These are phyloP conservation scores for Mycena rosella DNA, from an alignment of 768 basidiomycete species.

Conservation along the genomic window DNA sequence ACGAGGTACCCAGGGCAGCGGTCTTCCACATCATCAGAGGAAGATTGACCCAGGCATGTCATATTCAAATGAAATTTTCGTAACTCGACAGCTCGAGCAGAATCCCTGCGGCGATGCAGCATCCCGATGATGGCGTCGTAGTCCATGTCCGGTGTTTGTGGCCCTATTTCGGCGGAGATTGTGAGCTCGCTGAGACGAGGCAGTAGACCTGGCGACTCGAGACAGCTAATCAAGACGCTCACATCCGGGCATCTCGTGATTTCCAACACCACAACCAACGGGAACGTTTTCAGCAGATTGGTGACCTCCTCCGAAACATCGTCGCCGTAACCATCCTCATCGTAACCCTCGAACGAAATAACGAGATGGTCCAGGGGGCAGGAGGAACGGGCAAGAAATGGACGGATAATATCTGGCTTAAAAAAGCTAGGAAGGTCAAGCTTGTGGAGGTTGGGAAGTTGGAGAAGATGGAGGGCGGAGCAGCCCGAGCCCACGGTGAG, in stretches of 20 bases:
- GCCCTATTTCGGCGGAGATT: background rate
- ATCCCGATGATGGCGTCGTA: background rate
- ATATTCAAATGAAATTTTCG: no score
- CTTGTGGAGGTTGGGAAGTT: no score
- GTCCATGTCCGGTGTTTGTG: background rate
- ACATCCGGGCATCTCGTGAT: background rate
- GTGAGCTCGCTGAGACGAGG: background rate
- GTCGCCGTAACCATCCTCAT: background rate
- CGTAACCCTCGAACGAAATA: no score
- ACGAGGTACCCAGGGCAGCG: background rate
- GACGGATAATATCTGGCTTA: no score
- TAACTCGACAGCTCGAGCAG: no score
- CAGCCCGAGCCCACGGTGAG: no score
- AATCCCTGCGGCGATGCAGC: background rate
- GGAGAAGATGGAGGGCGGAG: no score
- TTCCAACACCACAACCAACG: background rate
- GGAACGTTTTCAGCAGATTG: background rate
- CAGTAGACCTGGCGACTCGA: background rate
- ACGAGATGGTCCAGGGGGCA: no score
- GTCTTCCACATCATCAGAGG: background rate
- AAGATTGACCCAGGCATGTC: no score
- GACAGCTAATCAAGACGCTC: background rate
- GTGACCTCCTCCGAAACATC: background rate
- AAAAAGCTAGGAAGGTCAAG: no score
- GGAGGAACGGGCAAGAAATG: no score